phyloP scores from a whole-genome alignment of 2,329 filamentous ascomycete species.

The Peltaster fructicola region DNA sequence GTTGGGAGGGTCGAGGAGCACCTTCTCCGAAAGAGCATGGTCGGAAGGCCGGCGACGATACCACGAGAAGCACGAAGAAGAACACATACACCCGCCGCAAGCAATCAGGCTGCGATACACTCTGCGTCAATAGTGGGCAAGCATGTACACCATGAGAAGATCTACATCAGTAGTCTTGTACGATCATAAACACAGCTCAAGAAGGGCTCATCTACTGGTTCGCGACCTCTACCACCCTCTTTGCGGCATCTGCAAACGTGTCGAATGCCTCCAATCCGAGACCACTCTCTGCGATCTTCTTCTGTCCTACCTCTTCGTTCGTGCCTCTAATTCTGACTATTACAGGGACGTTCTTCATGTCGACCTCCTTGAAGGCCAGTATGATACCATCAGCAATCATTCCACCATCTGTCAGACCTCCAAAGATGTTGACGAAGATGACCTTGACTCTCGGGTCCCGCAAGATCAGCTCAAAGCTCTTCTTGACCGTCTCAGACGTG shows the following conservation, averaged over 20 bases:
- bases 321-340: constrained; percentile 64
- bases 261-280: constrained; percentile 54
- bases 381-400: constrained; percentile 68
- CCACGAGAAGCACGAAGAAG: no score
- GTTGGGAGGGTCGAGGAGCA: no score
- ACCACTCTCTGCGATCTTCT: constrained; percentile 50
- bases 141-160: no score
- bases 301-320: constrained; percentile 52
- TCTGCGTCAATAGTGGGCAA: no score
- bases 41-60: no score
- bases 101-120: no score
- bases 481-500: constrained; percentile 62
- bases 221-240: constrained; percentile 46
- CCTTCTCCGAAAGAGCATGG: no score
- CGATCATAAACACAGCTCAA: no score
- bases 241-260: constrained; percentile 55
- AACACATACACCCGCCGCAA: no score
- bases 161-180: no score
- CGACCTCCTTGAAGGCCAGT: constrained; percentile 51
- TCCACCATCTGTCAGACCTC: constrained; percentile 53
- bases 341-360: constrained; percentile 41
- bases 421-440: constrained; percentile 56
- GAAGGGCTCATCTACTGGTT: no score
- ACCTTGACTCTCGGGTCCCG: constrained; percentile 54
- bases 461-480: constrained; percentile 56